Evolutionary conservation across 208 protist genomes (phyloP), one percentile per base, ranked within the genome.

Genomic region (Naegleria gruberi): DNA sequence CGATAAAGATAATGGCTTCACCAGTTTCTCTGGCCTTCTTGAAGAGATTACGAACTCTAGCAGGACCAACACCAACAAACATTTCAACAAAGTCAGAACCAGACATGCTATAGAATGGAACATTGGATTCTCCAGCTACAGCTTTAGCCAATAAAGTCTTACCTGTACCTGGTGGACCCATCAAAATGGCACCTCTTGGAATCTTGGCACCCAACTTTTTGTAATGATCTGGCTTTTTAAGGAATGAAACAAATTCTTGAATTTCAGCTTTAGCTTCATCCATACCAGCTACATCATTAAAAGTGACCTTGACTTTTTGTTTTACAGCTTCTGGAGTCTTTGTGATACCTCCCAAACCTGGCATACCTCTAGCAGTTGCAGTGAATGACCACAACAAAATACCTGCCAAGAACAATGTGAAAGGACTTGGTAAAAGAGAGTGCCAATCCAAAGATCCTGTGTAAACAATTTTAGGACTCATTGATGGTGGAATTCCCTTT

Each of bases 181-280:
- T 97, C 5, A 99, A 93, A 8, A 99, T 93, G 15, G 97, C 97
- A 34, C 98, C 98, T 91, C 98, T 98, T 40, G 98, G 98, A 81
- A 99, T 96, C 47, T 97, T 97, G 2, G 98, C 98, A 40, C 98
- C 98, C 30, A 99, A 95, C 4, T 97, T 94, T 0, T 94, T 96
- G 93, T 98, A 99, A 92, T 98, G 97, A n/a, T 96, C 92, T 0
- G 98, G 97, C n/a, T 98, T 95, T 94, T 99, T 98, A 15, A 99
- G 92, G 92, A 99, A 99, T 88, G 98, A 96, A n/a, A 99, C 98
- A 94, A 99, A 99, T 95, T 99, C 98, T 93, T 97, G 96, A 77
- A 99, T 95, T 88, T 99, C 98, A 42, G 97, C 95, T 92, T 99
- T 99, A 10, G 98, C 98, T 92, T 99, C 98, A 7, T 97, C 97